Conservation (phyloP, 2,329 filamentous ascomycete genomes). For the Clarireedia hainanense region DNA sequence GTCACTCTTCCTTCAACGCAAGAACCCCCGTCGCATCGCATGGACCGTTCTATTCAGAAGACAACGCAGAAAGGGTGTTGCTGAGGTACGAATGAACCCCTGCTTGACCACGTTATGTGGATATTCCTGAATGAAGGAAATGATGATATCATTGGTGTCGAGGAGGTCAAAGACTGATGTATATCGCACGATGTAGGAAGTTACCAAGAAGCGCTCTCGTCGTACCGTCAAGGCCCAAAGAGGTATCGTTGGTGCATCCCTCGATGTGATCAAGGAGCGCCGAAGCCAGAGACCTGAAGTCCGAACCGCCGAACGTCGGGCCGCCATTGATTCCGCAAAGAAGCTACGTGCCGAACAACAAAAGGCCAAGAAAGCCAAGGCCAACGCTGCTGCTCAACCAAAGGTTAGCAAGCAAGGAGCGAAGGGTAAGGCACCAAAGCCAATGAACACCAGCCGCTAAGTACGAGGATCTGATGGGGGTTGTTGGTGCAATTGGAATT, state of each 20-base stretch:
- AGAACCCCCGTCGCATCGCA: slow-evolving; percentile 99
- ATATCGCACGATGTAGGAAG: slow-evolving; percentile 59
- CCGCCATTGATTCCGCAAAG: slow-evolving; percentile 94
- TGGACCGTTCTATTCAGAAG: slow-evolving; percentile 98
- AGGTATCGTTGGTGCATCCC: slow-evolving; percentile 96
- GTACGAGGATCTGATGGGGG: slow-evolving; percentile 10
- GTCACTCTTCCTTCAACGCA: slow-evolving; percentile 99
- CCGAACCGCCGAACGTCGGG: slow-evolving; percentile 78
- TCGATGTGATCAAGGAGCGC: slow-evolving; percentile 99
- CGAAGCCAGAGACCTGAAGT: slow-evolving; percentile 91
- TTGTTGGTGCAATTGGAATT: slow-evolving; percentile 10
- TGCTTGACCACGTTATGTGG: no score
- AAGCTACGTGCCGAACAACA: slow-evolving; percentile 86
- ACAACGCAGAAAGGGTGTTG: slow-evolving; percentile 99
- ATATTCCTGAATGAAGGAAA: not conserved
- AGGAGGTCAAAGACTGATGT: not conserved
- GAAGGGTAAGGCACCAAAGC: slow-evolving; percentile 83
- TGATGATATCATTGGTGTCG: slow-evolving; percentile 1
- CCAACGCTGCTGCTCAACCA: slow-evolving; percentile 59
- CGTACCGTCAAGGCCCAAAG: slow-evolving; percentile 98
- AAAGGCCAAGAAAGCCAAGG: slow-evolving; percentile 96
- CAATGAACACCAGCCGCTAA: slow-evolving; percentile 82
- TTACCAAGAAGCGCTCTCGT: slow-evolving; percentile 99
- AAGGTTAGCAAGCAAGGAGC: slow-evolving; percentile 90
- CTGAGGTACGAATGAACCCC: slow-evolving; percentile 69